phyloP scores from a whole-genome alignment of 768 basidiomycete species.

The Auricularia sp. region DNA sequence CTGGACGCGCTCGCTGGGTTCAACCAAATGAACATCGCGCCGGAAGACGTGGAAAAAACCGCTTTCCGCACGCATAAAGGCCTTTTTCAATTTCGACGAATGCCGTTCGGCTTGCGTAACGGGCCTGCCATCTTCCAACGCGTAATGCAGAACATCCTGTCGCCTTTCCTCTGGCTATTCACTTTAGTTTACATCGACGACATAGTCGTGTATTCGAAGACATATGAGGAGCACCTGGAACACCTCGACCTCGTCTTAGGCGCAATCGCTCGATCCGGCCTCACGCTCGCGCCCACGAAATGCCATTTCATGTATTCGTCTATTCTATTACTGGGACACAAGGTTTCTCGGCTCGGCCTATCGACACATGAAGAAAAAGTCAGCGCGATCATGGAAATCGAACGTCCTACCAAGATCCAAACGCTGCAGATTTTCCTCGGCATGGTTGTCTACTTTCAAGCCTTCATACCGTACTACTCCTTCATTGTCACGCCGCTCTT shows the following conservation, averaged over 20 bases:
- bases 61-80: conserved; percentile 32
- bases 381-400: conserved; percentile 22
- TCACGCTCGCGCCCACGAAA: conserved; percentile 13
- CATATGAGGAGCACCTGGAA: conserved; percentile 18
- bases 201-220: conserved; percentile 16
- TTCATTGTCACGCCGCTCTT: conserved; percentile 27
- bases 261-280: conserved; percentile 2
- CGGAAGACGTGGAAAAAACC: conserved; percentile 23
- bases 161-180: background rate
- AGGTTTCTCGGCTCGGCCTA: conserved; percentile 22
- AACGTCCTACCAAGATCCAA: conserved; percentile 13
- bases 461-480: conserved; percentile 25
- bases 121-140: background rate
- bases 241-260: conserved; percentile 14
- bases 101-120: conserved; percentile 31
- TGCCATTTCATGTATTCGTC: conserved; percentile 21
- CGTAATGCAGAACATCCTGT: conserved; percentile 29
- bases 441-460: conserved; percentile 29
- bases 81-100: conserved; percentile 30
- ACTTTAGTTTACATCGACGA: conserved; percentile 8
- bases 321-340: no score
- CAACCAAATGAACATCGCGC: conserved; percentile 26
- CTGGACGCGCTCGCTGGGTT: conserved; percentile 32
- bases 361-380: conserved; percentile 31
- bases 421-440: conserved; percentile 28